A percentile compares a stretch with the other conserved stretches of the same genome.
Evolutionary conservation across 2,329 filamentous ascomycete genomes (phyloP).

Genomic region (Aureobasidium subglaciale): DNA sequence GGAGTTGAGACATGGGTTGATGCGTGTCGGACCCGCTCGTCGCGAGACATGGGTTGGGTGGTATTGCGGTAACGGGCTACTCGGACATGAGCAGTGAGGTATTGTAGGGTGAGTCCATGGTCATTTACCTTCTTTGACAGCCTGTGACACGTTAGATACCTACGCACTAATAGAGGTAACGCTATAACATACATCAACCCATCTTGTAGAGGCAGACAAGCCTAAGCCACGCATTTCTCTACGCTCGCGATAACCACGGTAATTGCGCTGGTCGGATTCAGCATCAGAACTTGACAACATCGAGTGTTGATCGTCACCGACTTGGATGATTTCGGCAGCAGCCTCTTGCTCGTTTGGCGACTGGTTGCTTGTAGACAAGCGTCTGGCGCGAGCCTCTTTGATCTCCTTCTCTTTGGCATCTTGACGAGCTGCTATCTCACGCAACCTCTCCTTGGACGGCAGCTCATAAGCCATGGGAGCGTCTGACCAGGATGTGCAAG

Average conservation of each 20-base stretch:
- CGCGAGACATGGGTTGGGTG: conserved; percentile 39
- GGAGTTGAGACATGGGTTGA: neutral
- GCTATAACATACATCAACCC: conserved; percentile 53
- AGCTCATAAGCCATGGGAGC: conserved; percentile 18
- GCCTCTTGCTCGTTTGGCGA: conserved; percentile 21
- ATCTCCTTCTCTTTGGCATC: conserved; percentile 25
- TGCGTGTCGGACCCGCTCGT: conserved; percentile 26
- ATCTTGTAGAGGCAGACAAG: conserved; percentile 62
- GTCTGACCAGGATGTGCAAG: neutral
- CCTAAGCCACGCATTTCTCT: conserved; percentile 63
- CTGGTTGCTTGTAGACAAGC: neutral
- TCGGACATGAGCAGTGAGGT: conserved; percentile 18
- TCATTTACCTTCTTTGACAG: conserved; percentile 28
- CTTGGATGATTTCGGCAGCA: conserved; percentile 29
- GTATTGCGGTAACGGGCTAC: conserved; percentile 47
- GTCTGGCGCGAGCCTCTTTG: conserved; percentile 12
- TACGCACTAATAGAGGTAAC: neutral
- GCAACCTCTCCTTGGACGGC: conserved; percentile 27
- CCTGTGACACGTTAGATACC: conserved; percentile 18
- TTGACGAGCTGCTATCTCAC: conserved; percentile 29
- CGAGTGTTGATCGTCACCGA: conserved; percentile 7
- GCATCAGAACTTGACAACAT: conserved; percentile 24
- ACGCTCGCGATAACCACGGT: conserved; percentile 67
- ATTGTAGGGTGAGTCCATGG: neutral
- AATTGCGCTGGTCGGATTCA: conserved; percentile 49